Percentiles rank a stretch among this genome's conserved stretches.
phyloP scores from a whole-genome alignment of 495 filamentous ascomycete species.

The Podospora anserina region DNA sequence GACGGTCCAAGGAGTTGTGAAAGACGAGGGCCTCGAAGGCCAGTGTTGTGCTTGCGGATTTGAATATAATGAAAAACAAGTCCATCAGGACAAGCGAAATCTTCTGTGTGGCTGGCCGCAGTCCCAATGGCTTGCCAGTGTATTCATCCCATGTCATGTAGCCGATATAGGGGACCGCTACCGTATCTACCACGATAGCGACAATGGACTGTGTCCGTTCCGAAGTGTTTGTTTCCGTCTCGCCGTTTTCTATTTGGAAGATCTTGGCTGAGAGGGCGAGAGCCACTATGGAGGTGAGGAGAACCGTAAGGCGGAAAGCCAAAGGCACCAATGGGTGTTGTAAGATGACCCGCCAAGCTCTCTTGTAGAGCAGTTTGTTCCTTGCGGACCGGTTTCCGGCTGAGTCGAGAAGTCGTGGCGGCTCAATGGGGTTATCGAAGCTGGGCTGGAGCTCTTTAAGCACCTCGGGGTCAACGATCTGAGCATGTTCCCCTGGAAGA shows the following conservation, averaged over 20 bases:
- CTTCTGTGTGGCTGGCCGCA: conserved; percentile 78
- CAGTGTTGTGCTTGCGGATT: conserved; percentile 83
- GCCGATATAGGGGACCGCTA: conserved; percentile 82
- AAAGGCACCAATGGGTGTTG: conserved; percentile 83
- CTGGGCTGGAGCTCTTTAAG: conserved; percentile 50
- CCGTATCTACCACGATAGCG: conserved; percentile 83
- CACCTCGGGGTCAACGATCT: conserved; percentile 42
- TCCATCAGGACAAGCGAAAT: conserved; percentile 85
- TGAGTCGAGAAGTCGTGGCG: conserved; percentile 20
- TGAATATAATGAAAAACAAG: conserved; percentile 93
- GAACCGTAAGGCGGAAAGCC: conserved; percentile 75
- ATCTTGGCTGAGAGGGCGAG: conserved; percentile 78
- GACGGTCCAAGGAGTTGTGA: conserved; percentile 45
- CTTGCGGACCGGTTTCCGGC: conserved; percentile 18
- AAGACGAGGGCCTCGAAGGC: conserved; percentile 82
- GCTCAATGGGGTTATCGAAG: conserved; percentile 39
- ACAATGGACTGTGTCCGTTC: conserved; percentile 77
- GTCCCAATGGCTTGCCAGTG: conserved; percentile 83
- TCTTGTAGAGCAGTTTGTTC: conserved; percentile 39
- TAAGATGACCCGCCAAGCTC: conserved; percentile 53
- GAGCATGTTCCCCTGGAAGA: conserved; percentile 41
- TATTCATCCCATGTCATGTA: conserved; percentile 98
- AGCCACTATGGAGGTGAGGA: conserved; percentile 75
- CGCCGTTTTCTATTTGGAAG: conserved; percentile 54
- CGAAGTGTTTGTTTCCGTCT: conserved; percentile 36